Evolutionary conservation across 495 filamentous ascomycete genomes (phyloP).

Genomic region (Darksidea phi): DNA sequence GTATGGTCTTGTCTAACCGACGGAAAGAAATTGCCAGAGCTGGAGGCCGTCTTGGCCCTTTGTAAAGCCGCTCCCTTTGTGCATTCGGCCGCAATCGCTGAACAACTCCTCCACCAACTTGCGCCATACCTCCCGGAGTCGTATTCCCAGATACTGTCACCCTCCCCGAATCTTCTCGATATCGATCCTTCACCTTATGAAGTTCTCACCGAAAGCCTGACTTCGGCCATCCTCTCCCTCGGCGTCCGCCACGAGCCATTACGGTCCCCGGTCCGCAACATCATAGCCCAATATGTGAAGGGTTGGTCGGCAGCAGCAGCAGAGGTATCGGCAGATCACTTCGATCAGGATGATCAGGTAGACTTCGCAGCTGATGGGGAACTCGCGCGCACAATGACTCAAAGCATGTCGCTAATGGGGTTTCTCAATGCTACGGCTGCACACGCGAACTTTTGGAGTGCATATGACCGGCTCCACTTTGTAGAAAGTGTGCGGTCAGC

Average conservation of each 20-base stretch:
- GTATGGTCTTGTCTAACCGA: slow-evolving; percentile 10
- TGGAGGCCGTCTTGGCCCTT: slow-evolving; percentile 83
- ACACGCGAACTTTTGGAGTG: slow-evolving; percentile 74
- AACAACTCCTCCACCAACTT: slow-evolving; percentile 69
- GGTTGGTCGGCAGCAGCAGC: slow-evolving; percentile 34
- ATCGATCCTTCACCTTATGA: slow-evolving; percentile 91
- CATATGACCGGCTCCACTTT: slow-evolving; percentile 65
- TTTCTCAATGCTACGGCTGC: slow-evolving; percentile 79
- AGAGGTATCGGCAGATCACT: slow-evolving; percentile 31
- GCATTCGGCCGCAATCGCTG: slow-evolving; percentile 63
- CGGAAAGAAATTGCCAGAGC: slow-evolving; percentile 66
- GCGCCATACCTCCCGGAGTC: slow-evolving; percentile 80
- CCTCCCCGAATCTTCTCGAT: slow-evolving; percentile 76
- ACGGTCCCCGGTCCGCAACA: slow-evolving; percentile 58
- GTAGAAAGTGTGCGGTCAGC: slow-evolving; percentile 67
- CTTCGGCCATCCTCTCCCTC: slow-evolving; percentile 73
- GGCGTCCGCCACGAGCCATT: slow-evolving; percentile 67
- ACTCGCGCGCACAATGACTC: slow-evolving; percentile 64
- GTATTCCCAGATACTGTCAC: slow-evolving; percentile 69
- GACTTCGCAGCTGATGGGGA: slow-evolving; percentile 50
- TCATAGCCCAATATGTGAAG: slow-evolving; percentile 63
- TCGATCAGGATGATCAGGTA: slow-evolving; percentile 32
- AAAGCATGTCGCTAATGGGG: slow-evolving; percentile 78
- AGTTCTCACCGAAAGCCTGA: slow-evolving; percentile 72
- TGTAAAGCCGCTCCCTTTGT: slow-evolving; percentile 81